A percentile compares a stretch with the other conserved stretches of the same genome.
These are phyloP conservation scores for Tuber brumale DNA, from an alignment of 495 filamentous ascomycete species.

Conservation along the genomic window DNA sequence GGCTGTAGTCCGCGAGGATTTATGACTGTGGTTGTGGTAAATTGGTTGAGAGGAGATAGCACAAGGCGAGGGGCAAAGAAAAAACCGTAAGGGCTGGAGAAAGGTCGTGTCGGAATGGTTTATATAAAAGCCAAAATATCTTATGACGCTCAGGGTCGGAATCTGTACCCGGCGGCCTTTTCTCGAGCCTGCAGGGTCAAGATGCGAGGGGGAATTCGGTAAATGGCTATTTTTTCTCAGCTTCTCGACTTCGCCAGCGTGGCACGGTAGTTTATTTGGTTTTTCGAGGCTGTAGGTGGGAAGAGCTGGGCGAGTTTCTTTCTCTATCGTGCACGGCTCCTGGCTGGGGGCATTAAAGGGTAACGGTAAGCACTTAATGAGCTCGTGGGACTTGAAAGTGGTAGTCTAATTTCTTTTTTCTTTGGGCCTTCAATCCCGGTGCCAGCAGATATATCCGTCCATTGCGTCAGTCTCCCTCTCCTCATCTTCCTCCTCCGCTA, in stretches of 20 bases:
- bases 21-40: background rate
- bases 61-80: background rate
- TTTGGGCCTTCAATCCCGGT: background rate
- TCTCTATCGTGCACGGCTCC: slow-evolving; percentile 1
- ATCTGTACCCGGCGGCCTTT: background rate
- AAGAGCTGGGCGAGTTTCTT: no score
- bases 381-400: background rate
- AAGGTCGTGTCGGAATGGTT: background rate
- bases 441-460: background rate
- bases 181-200: background rate
- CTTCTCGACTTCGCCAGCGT: background rate
- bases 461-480: background rate
- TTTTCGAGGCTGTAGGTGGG: background rate
- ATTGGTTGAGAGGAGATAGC: background rate
- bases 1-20: background rate
- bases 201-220: background rate
- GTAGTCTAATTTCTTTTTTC: background rate
- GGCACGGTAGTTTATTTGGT: background rate
- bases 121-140: background rate
- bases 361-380: background rate
- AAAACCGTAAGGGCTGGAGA: background rate
- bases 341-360: background rate
- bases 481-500: background rate
- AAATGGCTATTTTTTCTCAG: background rate
- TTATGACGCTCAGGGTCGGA: background rate